Conservation (phyloP, 805 yeast genomes). For the Myxozyma geophila region DNA sequence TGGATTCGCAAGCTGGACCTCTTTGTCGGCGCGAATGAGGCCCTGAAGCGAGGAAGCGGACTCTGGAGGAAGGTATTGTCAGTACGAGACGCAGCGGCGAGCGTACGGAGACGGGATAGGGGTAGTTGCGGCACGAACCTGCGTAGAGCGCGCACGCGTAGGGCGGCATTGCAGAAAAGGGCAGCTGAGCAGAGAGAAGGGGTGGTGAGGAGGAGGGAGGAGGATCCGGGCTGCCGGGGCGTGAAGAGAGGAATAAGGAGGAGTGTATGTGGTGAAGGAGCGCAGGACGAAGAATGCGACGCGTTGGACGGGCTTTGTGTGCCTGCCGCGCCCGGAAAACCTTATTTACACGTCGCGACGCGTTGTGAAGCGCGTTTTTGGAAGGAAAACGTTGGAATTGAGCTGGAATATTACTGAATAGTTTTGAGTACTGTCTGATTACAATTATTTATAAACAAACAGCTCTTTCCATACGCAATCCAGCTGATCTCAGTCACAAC, state of each 20-base stretch:
- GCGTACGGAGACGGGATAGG: background rate
- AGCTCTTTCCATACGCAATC: no score
- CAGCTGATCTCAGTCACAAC: no score
- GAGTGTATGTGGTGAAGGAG: background rate
- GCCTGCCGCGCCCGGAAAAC: constrained; percentile 6
- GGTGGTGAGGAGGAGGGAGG: background rate
- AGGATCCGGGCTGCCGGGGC: background rate
- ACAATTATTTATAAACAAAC: no score
- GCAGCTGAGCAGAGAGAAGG: background rate
- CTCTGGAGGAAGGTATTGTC: constrained; percentile 8
- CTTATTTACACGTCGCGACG: background rate
- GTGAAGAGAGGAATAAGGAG: background rate
- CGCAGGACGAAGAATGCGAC: constrained; percentile 10
- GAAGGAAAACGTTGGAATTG: no score
- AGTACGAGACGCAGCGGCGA: background rate
- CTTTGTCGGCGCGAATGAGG: constrained; percentile 30
- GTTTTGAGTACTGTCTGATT: no score
- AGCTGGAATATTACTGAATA: no score
- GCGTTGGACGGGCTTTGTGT: constrained; percentile 10
- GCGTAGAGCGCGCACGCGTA: constrained; percentile 24
- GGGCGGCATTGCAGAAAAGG: constrained; percentile 10
- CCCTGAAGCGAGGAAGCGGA: constrained; percentile 30
- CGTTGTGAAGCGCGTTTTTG: background rate
- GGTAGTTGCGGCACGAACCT: constrained; percentile 14
- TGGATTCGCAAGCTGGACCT: constrained; percentile 2